Percentiles rank a stretch among this genome's conserved stretches.
Conservation (phyloP, 495 filamentous ascomycete species). For the Penicillium canescens region DNA sequence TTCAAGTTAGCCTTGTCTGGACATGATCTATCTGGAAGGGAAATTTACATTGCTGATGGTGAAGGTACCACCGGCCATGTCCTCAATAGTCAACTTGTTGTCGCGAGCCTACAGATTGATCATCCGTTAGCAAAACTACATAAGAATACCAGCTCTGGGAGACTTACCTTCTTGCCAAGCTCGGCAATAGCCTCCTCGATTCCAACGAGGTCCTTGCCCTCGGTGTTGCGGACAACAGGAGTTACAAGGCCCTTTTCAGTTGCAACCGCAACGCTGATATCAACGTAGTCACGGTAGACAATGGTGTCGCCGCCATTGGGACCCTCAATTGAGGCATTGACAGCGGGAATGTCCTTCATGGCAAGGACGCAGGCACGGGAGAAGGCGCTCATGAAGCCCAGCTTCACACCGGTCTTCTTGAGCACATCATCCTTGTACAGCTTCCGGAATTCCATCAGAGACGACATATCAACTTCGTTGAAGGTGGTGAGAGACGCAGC, state of each 20-base stretch:
- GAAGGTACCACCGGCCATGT: conserved; percentile 98
- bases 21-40: background rate
- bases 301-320: conserved; percentile 95
- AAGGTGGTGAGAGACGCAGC: conserved; percentile 97
- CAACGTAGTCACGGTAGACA: conserved; percentile 96
- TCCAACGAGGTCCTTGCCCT: conserved; percentile 79
- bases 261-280: conserved; percentile 95
- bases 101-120: conserved; percentile 69
- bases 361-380: conserved; percentile 87
- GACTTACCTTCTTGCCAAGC: conserved; percentile 83
- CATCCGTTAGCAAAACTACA: background rate
- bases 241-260: conserved; percentile 98
- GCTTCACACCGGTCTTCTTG: conserved; percentile 95
- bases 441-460: conserved; percentile 94
- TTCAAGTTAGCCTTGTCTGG: conserved; percentile 19
- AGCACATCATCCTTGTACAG: conserved; percentile 94
- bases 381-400: conserved; percentile 98
- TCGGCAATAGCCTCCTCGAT: conserved; percentile 94
- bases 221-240: conserved; percentile 91
- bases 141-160: background rate
- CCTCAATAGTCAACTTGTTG: conserved; percentile 96
- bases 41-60: conserved; percentile 88
- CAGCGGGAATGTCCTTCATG: conserved; percentile 92
- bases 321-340: conserved; percentile 97
- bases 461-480: conserved; percentile 99